Conservation (phyloP, 805 yeast species). For the Wickerhamomyces xylosicus region DNA sequence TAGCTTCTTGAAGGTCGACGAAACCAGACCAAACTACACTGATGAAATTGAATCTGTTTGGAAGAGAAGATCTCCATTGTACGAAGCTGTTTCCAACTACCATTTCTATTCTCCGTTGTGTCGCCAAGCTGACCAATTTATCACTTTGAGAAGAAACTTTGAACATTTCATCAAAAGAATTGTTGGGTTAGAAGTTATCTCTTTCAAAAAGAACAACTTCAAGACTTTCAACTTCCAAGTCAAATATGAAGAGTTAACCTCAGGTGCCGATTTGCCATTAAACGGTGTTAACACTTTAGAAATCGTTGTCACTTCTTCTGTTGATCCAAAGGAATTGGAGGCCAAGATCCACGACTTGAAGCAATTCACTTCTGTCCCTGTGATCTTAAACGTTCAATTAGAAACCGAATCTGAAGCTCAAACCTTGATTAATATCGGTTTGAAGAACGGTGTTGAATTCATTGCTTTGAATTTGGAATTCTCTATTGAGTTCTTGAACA, state of each 20-base stretch:
- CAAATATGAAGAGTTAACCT: conserved; percentile 42
- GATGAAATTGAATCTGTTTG: conserved; percentile 79
- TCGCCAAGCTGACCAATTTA: conserved; percentile 40
- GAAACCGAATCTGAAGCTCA: conserved; percentile 27
- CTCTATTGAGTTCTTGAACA: conserved; percentile 44
- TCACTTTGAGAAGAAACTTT: conserved; percentile 48
- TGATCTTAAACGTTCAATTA: conserved; percentile 60
- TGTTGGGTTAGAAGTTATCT: conserved; percentile 38
- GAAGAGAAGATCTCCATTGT: conserved; percentile 72
- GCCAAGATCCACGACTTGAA: conserved; percentile 67
- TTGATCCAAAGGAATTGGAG: conserved; percentile 46
- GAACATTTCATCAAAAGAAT: conserved; percentile 46
- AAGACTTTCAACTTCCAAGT: conserved; percentile 67
- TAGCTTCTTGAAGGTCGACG: conserved; percentile 62
- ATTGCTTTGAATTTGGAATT: conserved; percentile 72
- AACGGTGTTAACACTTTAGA: conserved; percentile 79
- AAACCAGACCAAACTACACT: conserved; percentile 78
- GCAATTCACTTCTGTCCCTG: conserved; percentile 56
- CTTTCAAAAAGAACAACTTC: conserved; percentile 17
- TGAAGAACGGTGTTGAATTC: conserved; percentile 70
- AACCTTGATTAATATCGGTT: conserved; percentile 46
- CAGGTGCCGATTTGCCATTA: conserved; percentile 17
- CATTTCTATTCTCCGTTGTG: conserved; percentile 74
- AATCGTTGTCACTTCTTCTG: conserved; percentile 49
- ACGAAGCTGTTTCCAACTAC: conserved; percentile 69